Evolutionary conservation across 2,329 filamentous ascomycete species (phyloP).

Genomic region (Neofusicoccum kwambonambiense): DNA sequence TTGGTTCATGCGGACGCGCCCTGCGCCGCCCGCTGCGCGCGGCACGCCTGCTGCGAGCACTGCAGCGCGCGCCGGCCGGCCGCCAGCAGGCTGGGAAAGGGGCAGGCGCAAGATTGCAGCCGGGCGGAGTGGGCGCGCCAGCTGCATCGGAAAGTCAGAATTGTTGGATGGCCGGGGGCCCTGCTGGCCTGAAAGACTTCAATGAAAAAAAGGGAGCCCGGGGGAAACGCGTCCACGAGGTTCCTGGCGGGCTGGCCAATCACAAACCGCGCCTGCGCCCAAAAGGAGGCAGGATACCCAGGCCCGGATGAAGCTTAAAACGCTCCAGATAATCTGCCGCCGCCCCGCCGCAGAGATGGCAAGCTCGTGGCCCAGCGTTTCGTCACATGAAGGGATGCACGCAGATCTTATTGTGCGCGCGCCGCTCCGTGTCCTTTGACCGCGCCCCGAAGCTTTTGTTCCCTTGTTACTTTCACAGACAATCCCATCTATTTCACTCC

Average conservation of each 20-base stretch:
- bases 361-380: not conserved
- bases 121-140: not conserved
- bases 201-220: not conserved
- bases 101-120: not conserved
- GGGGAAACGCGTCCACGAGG: not conserved
- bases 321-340: not conserved
- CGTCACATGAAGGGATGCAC: constrained; percentile 8
- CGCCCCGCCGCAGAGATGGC: not conserved
- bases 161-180: not conserved
- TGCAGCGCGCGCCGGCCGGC: not conserved
- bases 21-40: not conserved
- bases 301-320: constrained; percentile 1
- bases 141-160: not conserved
- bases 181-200: not conserved
- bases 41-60: not conserved
- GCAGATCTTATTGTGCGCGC: constrained; percentile 10
- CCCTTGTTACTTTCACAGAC: not conserved
- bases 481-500: not conserved
- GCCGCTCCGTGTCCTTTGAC: not conserved
- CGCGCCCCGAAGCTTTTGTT: not conserved
- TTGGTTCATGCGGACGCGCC: not conserved
- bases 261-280: not conserved
- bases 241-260: not conserved
- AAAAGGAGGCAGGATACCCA: not conserved
- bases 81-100: not conserved